These are phyloP conservation scores for Thermothielavioides terrestris DNA, from an alignment of 495 filamentous ascomycete genomes.

Conservation along the genomic window DNA sequence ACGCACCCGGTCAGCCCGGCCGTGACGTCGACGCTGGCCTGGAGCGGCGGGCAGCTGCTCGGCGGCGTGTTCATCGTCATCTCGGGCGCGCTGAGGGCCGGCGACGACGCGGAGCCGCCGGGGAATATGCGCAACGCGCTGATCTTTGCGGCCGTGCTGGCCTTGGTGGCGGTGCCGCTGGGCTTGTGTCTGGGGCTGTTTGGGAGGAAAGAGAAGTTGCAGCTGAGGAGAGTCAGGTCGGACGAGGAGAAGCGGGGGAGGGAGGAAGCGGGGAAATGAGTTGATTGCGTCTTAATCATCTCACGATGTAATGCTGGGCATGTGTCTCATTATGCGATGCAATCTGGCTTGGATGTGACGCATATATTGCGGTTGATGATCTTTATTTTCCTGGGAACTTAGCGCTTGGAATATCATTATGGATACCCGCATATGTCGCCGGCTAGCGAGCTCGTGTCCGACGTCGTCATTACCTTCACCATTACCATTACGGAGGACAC, in stretches of 20 bases:
- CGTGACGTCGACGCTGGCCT: slow-evolving; percentile 71
- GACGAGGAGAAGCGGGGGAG: slow-evolving; percentile 19
- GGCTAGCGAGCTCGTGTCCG: no score
- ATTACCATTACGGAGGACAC: slow-evolving; percentile 1
- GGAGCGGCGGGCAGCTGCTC: slow-evolving; percentile 71
- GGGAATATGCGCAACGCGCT: slow-evolving; percentile 64
- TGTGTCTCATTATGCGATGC: neutral
- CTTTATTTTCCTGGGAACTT: no score
- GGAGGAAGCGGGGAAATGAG: slow-evolving; percentile 3
- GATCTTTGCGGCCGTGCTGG: slow-evolving; percentile 68
- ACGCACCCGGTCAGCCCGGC: slow-evolving; percentile 84
- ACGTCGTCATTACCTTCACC: no score
- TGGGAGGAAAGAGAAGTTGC: slow-evolving; percentile 44
- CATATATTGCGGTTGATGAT: no score
- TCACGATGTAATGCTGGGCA: neutral
- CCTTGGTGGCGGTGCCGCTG: slow-evolving; percentile 54
- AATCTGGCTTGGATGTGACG: neutral
- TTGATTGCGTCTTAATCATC: neutral
- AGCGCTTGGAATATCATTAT: neutral
- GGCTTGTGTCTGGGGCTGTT: slow-evolving; percentile 59
- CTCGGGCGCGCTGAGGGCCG: slow-evolving; percentile 68
- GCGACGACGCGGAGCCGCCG: slow-evolving; percentile 44
- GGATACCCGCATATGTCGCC: no score
- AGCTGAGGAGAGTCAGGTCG: slow-evolving; percentile 46
- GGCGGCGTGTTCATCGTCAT: slow-evolving; percentile 78